Conservation (phyloP, 495 filamentous ascomycete species). For the Aspergillus leporis region DNA sequence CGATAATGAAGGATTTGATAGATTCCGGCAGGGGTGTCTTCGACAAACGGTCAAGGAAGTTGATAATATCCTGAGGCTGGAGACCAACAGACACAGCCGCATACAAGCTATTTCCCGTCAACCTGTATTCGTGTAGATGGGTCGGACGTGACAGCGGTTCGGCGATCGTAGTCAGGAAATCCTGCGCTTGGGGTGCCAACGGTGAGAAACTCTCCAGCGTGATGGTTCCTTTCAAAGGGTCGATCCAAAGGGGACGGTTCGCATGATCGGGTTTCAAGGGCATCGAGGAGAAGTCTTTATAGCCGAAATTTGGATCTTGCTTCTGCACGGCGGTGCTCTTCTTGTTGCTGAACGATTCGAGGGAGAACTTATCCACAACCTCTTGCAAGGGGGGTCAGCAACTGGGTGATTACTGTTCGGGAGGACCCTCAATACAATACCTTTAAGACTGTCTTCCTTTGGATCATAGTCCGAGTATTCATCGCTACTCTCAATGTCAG, state of each 20-base stretch:
- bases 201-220: slow-evolving; percentile 96
- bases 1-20: slow-evolving; percentile 78
- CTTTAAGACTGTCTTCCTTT: slow-evolving; percentile 45
- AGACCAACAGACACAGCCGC: slow-evolving; percentile 92
- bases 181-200: slow-evolving; percentile 78
- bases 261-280: slow-evolving; percentile 84
- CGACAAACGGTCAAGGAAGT: slow-evolving; percentile 78
- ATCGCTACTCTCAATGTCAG: slow-evolving; percentile 67
- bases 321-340: slow-evolving; percentile 31
- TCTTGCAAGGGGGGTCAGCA: slow-evolving; percentile 39
- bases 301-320: slow-evolving; percentile 57
- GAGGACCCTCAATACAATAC: slow-evolving; percentile 44
- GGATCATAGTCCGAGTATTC: slow-evolving; percentile 66
- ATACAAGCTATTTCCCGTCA: slow-evolving; percentile 91
- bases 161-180: slow-evolving; percentile 93
- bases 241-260: slow-evolving; percentile 89
- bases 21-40: slow-evolving; percentile 80
- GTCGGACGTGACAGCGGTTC: slow-evolving; percentile 87
- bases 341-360: slow-evolving; percentile 51
- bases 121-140: slow-evolving; percentile 87
- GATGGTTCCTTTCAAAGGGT: slow-evolving; percentile 78
- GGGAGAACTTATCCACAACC: slow-evolving; percentile 68
- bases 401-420: neutral
- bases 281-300: slow-evolving; percentile 79
- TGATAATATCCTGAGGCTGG: slow-evolving; percentile 84